Percentiles rank a stretch among this genome's conserved stretches.
phyloP scores from a whole-genome alignment of 2,329 filamentous ascomycete genomes.

The Aureobasidium melanogenum region DNA sequence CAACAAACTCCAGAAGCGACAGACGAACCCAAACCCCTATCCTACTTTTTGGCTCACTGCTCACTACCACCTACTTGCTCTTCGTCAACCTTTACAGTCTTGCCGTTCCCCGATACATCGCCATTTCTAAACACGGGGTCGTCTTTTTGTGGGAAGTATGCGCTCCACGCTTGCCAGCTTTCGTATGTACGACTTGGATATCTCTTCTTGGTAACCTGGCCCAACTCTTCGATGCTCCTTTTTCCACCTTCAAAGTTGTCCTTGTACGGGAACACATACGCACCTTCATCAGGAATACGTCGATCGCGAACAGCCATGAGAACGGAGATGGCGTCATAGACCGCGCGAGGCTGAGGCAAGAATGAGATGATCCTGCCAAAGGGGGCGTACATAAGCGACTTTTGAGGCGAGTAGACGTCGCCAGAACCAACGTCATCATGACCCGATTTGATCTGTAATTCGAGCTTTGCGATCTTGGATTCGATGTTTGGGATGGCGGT shows the following conservation, averaged over 20 bases:
- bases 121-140: background rate
- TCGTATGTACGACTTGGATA: conserved; percentile 27
- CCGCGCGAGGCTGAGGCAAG: conserved; percentile 7
- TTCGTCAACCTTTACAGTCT: background rate
- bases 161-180: conserved; percentile 15
- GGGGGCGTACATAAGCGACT: conserved; percentile 23
- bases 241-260: conserved; percentile 2
- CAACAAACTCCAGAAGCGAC: background rate
- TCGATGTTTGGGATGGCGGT: conserved; percentile 19
- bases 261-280: conserved; percentile 22
- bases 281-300: conserved; percentile 22
- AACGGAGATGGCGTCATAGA: conserved; percentile 20
- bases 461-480: conserved; percentile 15
- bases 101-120: background rate
- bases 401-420: conserved; percentile 24
- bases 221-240: conserved; percentile 18
- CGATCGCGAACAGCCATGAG: conserved; percentile 26
- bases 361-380: conserved; percentile 19
- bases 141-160: conserved; percentile 1
- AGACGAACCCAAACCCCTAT: background rate
- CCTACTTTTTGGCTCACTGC: background rate
- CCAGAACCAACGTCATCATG: conserved; percentile 20
- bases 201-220: conserved; percentile 14
- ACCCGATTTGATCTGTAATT: conserved; percentile 16
- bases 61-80: background rate